A percentile compares a stretch with the other conserved stretches of the same genome.
phyloP scores from a whole-genome alignment of 1,139 yeast species.

The Hanseniaspora gamundiae region DNA sequence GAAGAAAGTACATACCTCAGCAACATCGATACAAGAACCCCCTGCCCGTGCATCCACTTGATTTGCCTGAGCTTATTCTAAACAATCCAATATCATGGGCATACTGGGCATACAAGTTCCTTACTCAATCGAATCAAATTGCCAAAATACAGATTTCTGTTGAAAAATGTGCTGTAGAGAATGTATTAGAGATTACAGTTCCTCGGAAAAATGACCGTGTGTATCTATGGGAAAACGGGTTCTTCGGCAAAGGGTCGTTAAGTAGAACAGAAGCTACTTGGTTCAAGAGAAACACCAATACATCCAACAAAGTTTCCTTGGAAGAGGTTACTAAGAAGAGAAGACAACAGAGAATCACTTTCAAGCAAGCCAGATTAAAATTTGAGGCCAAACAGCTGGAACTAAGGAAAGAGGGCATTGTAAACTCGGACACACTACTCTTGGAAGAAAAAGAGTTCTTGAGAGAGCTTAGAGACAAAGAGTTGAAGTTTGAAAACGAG shows the following conservation, averaged over 20 bases:
- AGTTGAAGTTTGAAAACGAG: conserved; percentile 14
- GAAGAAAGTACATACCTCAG: conserved; percentile 19
- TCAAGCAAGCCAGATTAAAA: conserved; percentile 43
- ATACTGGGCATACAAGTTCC: conserved; percentile 30
- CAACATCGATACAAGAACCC: conserved; percentile 25
- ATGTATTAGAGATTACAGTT: not conserved
- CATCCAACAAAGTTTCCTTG: conserved; percentile 27
- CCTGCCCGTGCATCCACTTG: conserved; percentile 30
- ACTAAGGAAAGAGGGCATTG: conserved; percentile 23
- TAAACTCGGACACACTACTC: conserved; percentile 22
- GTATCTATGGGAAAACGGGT: conserved; percentile 74
- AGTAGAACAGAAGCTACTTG: conserved; percentile 92
- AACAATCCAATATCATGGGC: conserved; percentile 56
- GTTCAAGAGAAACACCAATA: conserved; percentile 36
- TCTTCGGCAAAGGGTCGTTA: conserved; percentile 84
- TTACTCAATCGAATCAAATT: conserved; percentile 8
- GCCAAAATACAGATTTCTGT: not conserved
- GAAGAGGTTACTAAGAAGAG: conserved; percentile 73
- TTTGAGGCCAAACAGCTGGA: conserved; percentile 25
- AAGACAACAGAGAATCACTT: conserved; percentile 58
- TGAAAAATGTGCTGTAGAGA: not conserved
- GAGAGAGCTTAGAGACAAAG: conserved; percentile 25
- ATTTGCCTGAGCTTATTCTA: conserved; percentile 36
- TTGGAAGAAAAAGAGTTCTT: conserved; percentile 23
- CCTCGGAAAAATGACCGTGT: conserved; percentile 6